These are phyloP conservation scores for Larix kaempferi DNA, from an alignment of 75 land plant species.

Conservation along the genomic window DNA sequence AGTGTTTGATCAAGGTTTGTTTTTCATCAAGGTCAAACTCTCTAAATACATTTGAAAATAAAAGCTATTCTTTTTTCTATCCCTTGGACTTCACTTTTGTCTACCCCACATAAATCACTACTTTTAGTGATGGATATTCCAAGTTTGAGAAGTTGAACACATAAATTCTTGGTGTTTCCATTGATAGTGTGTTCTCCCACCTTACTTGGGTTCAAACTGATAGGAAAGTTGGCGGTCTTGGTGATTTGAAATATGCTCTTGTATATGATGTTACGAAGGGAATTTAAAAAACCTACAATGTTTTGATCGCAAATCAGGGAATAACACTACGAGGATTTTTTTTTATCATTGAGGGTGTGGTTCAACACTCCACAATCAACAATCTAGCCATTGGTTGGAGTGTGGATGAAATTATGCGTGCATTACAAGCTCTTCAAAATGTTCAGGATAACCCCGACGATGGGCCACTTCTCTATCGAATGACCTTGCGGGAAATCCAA, in stretches of 20 bases:
- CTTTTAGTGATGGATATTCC: too few species aligned
- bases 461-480: conserved; percentile 3
- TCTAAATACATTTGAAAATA: too few species aligned
- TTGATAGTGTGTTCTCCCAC: conserved; percentile 60
- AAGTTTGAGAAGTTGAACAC: too few species aligned
- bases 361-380: conserved; percentile 98
- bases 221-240: conserved; percentile 93
- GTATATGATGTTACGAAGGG: conserved; percentile 87
- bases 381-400: conserved; percentile 97
- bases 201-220: conserved; percentile 99
- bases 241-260: conserved; percentile 88
- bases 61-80: too few species aligned
- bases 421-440: conserved; percentile 96
- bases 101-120: too few species aligned
- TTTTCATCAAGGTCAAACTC: too few species aligned
- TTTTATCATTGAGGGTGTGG: conserved; percentile 91
- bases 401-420: conserved; percentile 94
- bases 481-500: too few species aligned
- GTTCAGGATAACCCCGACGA: conserved; percentile 99
- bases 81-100: too few species aligned
- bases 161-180: too few species aligned
- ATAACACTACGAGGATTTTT: conserved; percentile 91
- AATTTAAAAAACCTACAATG: conserved; percentile 72
- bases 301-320: conserved; percentile 50
- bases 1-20: too few species aligned